Evolutionary conservation across 805 yeast genomes (phyloP).

Genomic region (Kurtzmaniella fragi): DNA sequence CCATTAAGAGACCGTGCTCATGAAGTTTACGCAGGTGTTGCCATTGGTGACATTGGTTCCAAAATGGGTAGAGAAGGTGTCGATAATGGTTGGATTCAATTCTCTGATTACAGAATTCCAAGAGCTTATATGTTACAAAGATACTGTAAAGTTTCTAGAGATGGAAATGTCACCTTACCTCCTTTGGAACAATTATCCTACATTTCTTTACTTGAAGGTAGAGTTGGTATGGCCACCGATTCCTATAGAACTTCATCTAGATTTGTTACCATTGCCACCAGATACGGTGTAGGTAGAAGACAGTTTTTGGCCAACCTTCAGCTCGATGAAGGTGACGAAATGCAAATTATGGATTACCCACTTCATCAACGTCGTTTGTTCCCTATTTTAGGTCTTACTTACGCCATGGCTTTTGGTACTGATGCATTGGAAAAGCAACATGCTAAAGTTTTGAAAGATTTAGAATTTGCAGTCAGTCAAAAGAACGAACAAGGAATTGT

Average conservation of each 20-base stretch:
- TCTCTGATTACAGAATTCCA: slow-evolving; percentile 77
- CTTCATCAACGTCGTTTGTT: slow-evolving; percentile 83
- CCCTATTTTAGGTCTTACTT: slow-evolving; percentile 78
- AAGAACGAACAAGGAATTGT: slow-evolving; percentile 43
- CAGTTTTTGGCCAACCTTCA: slow-evolving; percentile 56
- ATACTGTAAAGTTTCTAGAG: slow-evolving; percentile 64
- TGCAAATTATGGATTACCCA: slow-evolving; percentile 79
- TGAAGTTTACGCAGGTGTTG: slow-evolving; percentile 70
- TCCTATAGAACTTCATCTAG: slow-evolving; percentile 78
- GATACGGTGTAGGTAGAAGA: slow-evolving; percentile 87
- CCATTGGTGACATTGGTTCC: slow-evolving; percentile 88
- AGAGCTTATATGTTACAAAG: slow-evolving; percentile 77
- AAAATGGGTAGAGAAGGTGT: slow-evolving; percentile 96
- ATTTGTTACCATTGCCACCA: slow-evolving; percentile 74
- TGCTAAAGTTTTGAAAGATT: slow-evolving; percentile 42
- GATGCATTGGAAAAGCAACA: slow-evolving; percentile 53
- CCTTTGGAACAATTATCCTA: slow-evolving; percentile 87
- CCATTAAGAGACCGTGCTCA: slow-evolving; percentile 78
- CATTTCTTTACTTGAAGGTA: slow-evolving; percentile 81
- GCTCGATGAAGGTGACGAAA: slow-evolving; percentile 43
- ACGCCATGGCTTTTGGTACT: slow-evolving; percentile 71
- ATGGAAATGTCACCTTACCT: slow-evolving; percentile 69
- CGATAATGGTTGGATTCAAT: slow-evolving; percentile 97
- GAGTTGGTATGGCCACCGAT: slow-evolving; percentile 86
- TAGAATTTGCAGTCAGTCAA: slow-evolving; percentile 50